Evolutionary conservation across 345 rosid species (phyloP).

Genomic region (Melastoma malabathricum): DNA sequence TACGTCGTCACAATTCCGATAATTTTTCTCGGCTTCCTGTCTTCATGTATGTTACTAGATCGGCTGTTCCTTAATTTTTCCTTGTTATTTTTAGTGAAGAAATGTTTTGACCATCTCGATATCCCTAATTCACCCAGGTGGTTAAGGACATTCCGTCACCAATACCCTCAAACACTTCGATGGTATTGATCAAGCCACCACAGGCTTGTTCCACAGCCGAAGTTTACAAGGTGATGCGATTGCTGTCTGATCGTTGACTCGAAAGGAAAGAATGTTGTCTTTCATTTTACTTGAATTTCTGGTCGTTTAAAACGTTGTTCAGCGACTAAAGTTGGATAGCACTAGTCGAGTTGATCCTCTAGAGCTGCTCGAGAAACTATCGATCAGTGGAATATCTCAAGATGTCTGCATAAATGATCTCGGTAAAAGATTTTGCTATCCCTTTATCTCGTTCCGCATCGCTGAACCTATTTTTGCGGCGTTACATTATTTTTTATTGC

Average conservation of each 20-base stretch:
- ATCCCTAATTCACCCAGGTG: slow-evolving; percentile 27
- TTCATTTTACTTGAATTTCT: too few species aligned
- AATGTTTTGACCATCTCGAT: slow-evolving; percentile 3
- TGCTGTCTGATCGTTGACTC: not conserved
- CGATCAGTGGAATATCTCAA: slow-evolving; percentile 63
- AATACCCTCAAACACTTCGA: slow-evolving; percentile 51
- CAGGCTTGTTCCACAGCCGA: slow-evolving; percentile 89
- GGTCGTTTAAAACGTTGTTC: slow-evolving; percentile 4
- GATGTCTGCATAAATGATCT: slow-evolving; percentile 82
- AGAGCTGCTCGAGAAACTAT: slow-evolving; percentile 57
- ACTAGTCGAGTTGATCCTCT: slow-evolving; percentile 62
- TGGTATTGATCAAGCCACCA: slow-evolving; percentile 83
- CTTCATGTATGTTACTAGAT: not conserved
- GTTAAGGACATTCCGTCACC: slow-evolving; percentile 81
- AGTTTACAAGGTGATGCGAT: slow-evolving; percentile 69
- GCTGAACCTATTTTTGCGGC: not conserved
- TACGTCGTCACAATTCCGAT: slow-evolving; percentile 16
- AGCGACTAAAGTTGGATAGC: slow-evolving; percentile 57
- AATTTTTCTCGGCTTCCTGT: not conserved
- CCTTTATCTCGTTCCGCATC: not conserved
- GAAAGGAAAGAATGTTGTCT: not conserved
- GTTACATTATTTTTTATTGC: slow-evolving; percentile 13
- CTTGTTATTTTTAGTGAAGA: too few species aligned
- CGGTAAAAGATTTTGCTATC: slow-evolving; percentile 32
- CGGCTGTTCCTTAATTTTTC: too few species aligned